phyloP scores from a whole-genome alignment of 345 rosid species.

The Rhodamnia argentea region DNA sequence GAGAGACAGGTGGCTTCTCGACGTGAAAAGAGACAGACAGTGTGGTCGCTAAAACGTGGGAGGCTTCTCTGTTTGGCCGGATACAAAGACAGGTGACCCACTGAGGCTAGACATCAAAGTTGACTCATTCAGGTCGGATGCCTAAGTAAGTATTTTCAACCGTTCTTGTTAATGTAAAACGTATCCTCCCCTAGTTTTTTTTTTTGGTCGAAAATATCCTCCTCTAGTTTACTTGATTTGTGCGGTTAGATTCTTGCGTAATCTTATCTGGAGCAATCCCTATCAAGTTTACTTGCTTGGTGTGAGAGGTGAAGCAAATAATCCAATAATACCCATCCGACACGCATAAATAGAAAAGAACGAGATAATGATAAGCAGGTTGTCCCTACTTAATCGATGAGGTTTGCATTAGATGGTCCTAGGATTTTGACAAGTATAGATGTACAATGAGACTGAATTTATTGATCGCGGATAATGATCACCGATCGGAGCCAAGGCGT shows the following conservation, averaged over 20 bases:
- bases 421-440: too few species aligned
- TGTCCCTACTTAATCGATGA: background rate
- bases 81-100: background rate
- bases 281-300: background rate
- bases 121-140: background rate
- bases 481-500: background rate
- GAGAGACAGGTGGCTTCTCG: background rate
- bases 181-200: background rate
- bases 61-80: background rate
- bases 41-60: background rate
- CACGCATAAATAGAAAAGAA: background rate
- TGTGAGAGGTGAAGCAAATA: background rate
- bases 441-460: too few species aligned
- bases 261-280: background rate
- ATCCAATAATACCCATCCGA: background rate
- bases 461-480: background rate
- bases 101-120: background rate
- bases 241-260: background rate
- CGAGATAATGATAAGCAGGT: rapidly evolving
- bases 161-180: background rate
- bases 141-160: background rate
- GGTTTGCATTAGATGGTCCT: background rate
- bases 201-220: too few species aligned
- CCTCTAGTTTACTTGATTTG: background rate
- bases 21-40: background rate